Evolutionary conservation across 169 alveolate species (phyloP).

Genomic region (Plasmodium berghei): DNA sequence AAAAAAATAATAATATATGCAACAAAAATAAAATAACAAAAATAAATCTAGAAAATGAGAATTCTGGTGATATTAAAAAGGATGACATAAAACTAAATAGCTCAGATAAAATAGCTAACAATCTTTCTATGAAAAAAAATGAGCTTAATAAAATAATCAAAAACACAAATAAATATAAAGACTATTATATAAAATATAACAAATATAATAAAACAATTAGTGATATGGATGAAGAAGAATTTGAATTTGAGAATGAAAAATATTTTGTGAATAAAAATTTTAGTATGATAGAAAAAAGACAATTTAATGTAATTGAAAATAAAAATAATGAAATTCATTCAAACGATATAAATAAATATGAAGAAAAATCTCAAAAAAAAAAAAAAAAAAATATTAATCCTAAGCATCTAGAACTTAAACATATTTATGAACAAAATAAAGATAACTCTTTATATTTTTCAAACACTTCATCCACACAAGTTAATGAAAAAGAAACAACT

Average conservation of each 20-base stretch:
- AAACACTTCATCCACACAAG: neutral
- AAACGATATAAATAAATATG: neutral
- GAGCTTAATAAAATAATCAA: conserved; percentile 9
- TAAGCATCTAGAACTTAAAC: neutral
- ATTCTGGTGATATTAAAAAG: too few species aligned
- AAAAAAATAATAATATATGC: too few species aligned
- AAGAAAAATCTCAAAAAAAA: neutral
- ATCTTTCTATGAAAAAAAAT: neutral
- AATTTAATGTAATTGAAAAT: conserved; percentile 28
- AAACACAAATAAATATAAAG: conserved; percentile 28
- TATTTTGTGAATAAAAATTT: neutral
- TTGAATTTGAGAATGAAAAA: neutral
- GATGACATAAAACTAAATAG: neutral
- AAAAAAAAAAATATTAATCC: neutral
- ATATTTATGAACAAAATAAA: conserved; percentile 1
- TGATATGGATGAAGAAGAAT: neutral
- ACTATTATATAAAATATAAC: conserved; percentile 22
- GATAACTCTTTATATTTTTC: conserved; percentile 12
- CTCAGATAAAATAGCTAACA: neutral
- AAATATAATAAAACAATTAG: neutral
- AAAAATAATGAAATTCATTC: neutral
- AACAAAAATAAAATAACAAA: too few species aligned
- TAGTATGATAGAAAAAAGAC: conserved; percentile 9
- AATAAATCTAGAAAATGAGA: too few species aligned
- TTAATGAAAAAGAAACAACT: neutral